phyloP scores from a whole-genome alignment of 1,139 yeast genomes.

The Diutina scorzettiae region DNA sequence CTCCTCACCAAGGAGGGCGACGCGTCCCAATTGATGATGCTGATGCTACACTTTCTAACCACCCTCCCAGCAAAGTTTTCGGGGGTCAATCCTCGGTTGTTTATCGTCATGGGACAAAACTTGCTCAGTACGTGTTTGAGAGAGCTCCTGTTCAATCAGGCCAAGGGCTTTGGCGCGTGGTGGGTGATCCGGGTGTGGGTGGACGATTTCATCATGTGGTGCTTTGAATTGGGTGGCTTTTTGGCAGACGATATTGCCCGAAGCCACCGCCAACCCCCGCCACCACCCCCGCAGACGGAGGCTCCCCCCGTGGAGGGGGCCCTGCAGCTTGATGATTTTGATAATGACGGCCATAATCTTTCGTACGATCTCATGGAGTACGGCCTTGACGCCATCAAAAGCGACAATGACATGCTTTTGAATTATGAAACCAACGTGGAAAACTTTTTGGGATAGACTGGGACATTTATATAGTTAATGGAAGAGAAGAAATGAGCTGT shows the following conservation, averaged over 20 bases:
- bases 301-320: neutral
- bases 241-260: conserved; percentile 19
- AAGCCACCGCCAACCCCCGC: neutral
- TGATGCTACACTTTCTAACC: conserved; percentile 21
- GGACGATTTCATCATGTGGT: conserved; percentile 49
- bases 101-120: conserved; percentile 42
- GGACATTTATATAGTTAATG: neutral
- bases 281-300: neutral
- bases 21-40: conserved; percentile 26
- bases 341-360: neutral
- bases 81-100: conserved; percentile 41
- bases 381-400: neutral
- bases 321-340: neutral
- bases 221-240: conserved; percentile 61
- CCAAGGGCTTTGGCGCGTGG: conserved; percentile 61
- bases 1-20: neutral
- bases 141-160: conserved; percentile 35
- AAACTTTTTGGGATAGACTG: neutral
- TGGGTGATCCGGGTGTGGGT: conserved; percentile 72
- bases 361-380: conserved; percentile 3
- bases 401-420: neutral
- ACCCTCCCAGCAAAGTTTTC: conserved; percentile 37
- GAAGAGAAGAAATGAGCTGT: too few species aligned
- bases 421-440: conserved; percentile 4
- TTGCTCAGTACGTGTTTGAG: conserved; percentile 53